Conservation (phyloP, 352 stramenopile genomes). For the Ophiocytium majus region DNA sequence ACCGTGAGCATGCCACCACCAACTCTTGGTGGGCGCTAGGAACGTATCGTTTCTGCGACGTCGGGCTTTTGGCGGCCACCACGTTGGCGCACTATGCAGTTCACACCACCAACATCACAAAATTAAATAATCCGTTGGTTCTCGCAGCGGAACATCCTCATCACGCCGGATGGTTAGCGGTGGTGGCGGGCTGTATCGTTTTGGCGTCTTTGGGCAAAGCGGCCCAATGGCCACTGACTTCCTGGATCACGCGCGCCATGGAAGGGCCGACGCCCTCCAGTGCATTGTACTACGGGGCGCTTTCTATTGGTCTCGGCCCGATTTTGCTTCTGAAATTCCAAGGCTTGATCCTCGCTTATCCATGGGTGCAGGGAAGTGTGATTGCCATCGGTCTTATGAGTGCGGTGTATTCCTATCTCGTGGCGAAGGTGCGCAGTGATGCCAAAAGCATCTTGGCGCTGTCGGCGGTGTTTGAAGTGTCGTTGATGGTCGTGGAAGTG, state of each 20-base stretch:
- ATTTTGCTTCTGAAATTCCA: neutral
- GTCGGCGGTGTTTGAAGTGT: neutral
- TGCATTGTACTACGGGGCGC: neutral
- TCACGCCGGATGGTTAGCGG: neutral
- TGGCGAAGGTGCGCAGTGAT: neutral
- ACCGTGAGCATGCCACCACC: neutral
- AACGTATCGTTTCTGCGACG: neutral
- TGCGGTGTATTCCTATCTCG: neutral
- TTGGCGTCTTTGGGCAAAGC: neutral
- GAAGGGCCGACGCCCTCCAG: constrained; percentile 6
- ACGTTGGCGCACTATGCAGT: neutral
- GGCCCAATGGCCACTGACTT: neutral
- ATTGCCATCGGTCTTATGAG: neutral
- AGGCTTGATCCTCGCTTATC: neutral
- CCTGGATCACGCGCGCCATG: neutral
- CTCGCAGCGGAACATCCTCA: too few relatives aligned
- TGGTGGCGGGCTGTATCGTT: neutral
- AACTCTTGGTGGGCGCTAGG: neutral
- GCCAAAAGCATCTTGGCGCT: neutral
- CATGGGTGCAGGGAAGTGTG: neutral
- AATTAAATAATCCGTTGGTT: too few relatives aligned
- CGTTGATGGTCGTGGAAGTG: neutral
- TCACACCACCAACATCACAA: neutral
- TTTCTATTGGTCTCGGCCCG: neutral
- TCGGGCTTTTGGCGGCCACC: neutral